These are phyloP conservation scores for Deinandra increscens DNA, from an alignment of 129 eudicot species.

Conservation along the genomic window DNA sequence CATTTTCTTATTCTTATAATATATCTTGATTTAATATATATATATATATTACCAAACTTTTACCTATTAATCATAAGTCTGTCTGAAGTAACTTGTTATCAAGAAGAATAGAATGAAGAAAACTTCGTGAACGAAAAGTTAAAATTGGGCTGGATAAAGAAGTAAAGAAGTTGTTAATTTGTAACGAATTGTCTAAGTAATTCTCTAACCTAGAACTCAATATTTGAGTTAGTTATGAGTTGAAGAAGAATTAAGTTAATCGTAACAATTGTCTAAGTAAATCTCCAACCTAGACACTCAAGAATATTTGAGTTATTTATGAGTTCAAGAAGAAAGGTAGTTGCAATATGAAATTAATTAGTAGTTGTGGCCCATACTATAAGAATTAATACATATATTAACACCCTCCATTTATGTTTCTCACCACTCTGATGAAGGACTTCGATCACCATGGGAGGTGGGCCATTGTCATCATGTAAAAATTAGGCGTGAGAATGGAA, in stretches of 20 bases:
- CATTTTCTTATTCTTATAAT: not conserved
- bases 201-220: no score
- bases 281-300: no score
- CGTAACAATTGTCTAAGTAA: no score
- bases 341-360: conserved; percentile 7
- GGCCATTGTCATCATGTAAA: conserved; percentile 34
- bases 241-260: no score
- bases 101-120: no score
- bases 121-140: not conserved
- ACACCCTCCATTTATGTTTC: conserved; percentile 33
- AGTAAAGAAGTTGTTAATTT: no score
- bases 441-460: conserved; percentile 30
- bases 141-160: no score
- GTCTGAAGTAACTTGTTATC: not conserved
- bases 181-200: no score
- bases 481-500: not conserved
- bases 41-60: not conserved
- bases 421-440: conserved; percentile 26
- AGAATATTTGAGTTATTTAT: no score
- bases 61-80: not conserved
- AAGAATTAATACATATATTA: conserved; percentile 25
- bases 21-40: not conserved
- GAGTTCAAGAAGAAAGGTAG: no score
- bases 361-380: conserved; percentile 19
- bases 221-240: no score